Evolutionary conservation across 306 rosid species (phyloP), one percentile per base, ranked within the genome.

Genomic region (Comarum palustre): DNA sequence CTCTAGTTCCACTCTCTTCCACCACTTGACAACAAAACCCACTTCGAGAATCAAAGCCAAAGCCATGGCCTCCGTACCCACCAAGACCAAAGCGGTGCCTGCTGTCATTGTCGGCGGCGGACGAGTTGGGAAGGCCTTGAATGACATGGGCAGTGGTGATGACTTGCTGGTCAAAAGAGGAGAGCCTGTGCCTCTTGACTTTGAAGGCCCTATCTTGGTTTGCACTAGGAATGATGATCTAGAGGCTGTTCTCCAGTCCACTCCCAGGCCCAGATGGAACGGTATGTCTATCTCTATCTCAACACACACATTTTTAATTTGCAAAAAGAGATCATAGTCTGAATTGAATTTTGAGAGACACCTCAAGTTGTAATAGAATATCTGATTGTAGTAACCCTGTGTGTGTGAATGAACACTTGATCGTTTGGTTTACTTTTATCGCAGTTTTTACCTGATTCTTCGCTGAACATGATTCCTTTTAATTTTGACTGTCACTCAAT

Each of bases 171-270:
- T 94, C 32, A 75, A 80, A 69, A 84, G 98, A 48, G 97, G 97
- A 20, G 91, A 94, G 41, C 34, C 84, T 0, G 92, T 94, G 38
- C 98, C 97, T 1, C 77, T 86, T 16, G 86, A 84, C 42, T 91
- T 89, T 47, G 22, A 73, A 2, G 96, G 98, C 13, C 98, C 98
- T 10, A 89, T 94, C 54, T 80, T 91, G 31, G 96, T 91, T 2
- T 94, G 98, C 75, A 94, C 98, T 0, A 81, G 98, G 58, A 94
- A 94, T 71, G 98, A 94, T 59, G 96, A 94, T 86, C 98, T 94
- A 13, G 96, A 94, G 3, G 86, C 83, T 12, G 96, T 94, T 39
- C 96, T 94, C 57, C 77, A 88, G 19, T 75, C 88, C 14, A 94
- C 95, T 65, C 98, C 98, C 38, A 79, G 45, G 31, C 85, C 97